Conservation (phyloP, 108 stramenopile species). For the Cyclotella distinguenda region DNA sequence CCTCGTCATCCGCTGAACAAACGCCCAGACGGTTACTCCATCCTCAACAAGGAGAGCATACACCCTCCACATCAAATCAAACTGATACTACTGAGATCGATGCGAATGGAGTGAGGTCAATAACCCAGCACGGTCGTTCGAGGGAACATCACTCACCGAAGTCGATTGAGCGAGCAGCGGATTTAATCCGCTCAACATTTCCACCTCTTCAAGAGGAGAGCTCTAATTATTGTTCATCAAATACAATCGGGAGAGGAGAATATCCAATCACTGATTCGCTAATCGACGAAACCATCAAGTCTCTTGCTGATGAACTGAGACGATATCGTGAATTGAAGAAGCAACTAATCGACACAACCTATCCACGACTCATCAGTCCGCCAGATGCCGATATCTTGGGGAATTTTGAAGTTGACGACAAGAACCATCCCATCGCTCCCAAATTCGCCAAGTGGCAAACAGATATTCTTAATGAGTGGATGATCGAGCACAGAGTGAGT, state of each 20-base stretch:
- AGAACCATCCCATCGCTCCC: slow-evolving; percentile 20
- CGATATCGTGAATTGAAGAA: slow-evolving; percentile 31
- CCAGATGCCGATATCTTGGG: neutral
- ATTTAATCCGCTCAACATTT: slow-evolving; percentile 24
- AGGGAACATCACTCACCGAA: neutral
- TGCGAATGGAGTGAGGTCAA: neutral
- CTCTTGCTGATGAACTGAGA: slow-evolving; percentile 34
- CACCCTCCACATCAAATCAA: too few relatives aligned
- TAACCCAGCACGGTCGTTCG: neutral
- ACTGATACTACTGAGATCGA: neutral
- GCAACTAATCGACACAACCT: slow-evolving; percentile 2
- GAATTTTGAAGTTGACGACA: slow-evolving; percentile 8
- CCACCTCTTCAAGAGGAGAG: neutral
- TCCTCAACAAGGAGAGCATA: too few relatives aligned
- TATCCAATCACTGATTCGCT: slow-evolving; percentile 41
- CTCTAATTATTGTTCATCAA: neutral
- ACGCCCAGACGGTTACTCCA: slow-evolving; percentile 7
- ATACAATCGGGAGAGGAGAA: slow-evolving; percentile 25
- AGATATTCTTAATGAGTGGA: slow-evolving; percentile 63
- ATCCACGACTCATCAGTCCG: slow-evolving; percentile 2
- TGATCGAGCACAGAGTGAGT: slow-evolving; percentile 56
- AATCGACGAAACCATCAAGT: slow-evolving; percentile 43
- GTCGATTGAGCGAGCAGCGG: slow-evolving; percentile 19
- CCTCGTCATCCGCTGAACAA: slow-evolving; percentile 2
- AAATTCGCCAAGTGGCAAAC: slow-evolving; percentile 71